phyloP scores from a whole-genome alignment of 148 eudicot genomes.

The Persicaria maculosa region DNA sequence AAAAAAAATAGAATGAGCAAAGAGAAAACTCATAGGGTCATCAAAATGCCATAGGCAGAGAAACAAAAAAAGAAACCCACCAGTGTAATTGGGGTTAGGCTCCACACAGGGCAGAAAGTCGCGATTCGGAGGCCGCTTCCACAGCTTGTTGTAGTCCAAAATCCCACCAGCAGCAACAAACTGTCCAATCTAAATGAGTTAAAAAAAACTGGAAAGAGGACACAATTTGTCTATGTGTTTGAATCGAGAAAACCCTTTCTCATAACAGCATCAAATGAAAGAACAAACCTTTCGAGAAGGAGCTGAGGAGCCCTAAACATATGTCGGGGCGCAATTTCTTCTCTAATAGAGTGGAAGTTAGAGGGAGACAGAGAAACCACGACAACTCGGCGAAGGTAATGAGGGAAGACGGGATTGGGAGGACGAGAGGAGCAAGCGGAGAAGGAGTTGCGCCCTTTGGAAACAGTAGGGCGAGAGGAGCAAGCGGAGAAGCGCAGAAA shows the following conservation, averaged over 20 bases:
- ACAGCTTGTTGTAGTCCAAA: conserved; percentile 44
- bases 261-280: neutral
- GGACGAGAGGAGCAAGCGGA: too few relatives aligned
- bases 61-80: conserved; percentile 26
- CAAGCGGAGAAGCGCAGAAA: too few relatives aligned
- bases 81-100: conserved; percentile 44
- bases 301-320: conserved; percentile 37
- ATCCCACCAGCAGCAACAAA: conserved; percentile 47
- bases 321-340: conserved; percentile 46
- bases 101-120: conserved; percentile 68
- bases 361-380: too few relatives aligned
- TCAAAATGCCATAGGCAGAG: neutral
- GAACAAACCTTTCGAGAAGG: conserved; percentile 59
- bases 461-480: too few relatives aligned
- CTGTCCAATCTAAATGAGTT: conserved; percentile 82
- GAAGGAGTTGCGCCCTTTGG: too few relatives aligned
- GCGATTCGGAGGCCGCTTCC: conserved; percentile 80
- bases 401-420: too few relatives aligned
- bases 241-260: too few relatives aligned
- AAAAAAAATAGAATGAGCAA: conserved; percentile 14
- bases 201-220: conserved; percentile 19
- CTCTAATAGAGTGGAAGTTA: conserved; percentile 15
- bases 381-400: too few relatives aligned
- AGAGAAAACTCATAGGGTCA: neutral
- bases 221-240: too few relatives aligned